Evolutionary conservation across 2,329 filamentous ascomycete genomes (phyloP), one percentile per base, ranked within the genome.

Genomic region (Plenodomus biglobosus): DNA sequence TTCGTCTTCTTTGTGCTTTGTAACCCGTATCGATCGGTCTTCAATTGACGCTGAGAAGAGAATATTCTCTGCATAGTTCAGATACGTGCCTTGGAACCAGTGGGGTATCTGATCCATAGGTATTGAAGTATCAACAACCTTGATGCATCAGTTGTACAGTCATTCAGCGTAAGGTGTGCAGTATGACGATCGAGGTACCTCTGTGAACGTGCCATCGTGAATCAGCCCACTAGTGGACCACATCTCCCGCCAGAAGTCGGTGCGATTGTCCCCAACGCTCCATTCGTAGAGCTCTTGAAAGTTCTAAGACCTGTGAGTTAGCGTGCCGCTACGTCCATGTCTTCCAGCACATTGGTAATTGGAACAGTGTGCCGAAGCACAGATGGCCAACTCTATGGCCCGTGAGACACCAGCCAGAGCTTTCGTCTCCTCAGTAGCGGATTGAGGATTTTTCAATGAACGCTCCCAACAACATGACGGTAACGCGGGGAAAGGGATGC

Each of bases 51-150:
- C 66, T 1, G 80, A 80, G 74, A 82, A 92, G 20, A 95, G 81
- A 20, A 90, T 72, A 65, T 94, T 95, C 73, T 95, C 89, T 4
- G 88, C 86, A 65, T 85, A 92, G 63, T 91, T 95, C 59, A 94
- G 70, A 4, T 76, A 73, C 1, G 91, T 78, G 22, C 90, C 90
- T 1, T 83, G 74, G 68, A 94, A 95, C 90, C 90, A 95, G 35
- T 77, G 73, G 0, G 90, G 90, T 4, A 92, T 78, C 15, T 77
- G 76, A 51, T 90, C 85, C 68, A 95, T 89, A 1, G 85, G 82
- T 1, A 80, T 77, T 0, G 75, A 76, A 60, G 89, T 85, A 64
- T 95, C 88, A 2, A 94, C 85, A 1, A 87, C 68, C 56, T 68
- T 37, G 16, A 4, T 15, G 5, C 8, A 30, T 42, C 34, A 42